Evolutionary conservation across 164 flowering plant genomes (phyloP), one percentile per base, ranked within the genome.

Genomic region (Nymphaea colorata): DNA sequence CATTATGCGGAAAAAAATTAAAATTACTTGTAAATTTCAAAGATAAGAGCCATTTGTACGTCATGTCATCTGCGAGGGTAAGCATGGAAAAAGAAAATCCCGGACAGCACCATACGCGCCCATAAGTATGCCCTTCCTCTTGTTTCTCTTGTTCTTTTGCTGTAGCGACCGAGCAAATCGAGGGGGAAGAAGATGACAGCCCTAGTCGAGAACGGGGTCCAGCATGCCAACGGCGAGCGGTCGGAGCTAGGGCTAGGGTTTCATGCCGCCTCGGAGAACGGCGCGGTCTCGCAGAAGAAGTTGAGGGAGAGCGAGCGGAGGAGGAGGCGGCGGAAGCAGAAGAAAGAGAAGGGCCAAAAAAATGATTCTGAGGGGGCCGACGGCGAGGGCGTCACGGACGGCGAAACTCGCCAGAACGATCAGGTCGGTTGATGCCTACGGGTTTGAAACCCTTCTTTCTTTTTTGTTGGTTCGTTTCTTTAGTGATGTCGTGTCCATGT

Each of bases 281-380:
- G 57, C 57, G 14, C 14, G 0, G 14, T 15, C 14, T 51, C 4
- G 10, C 57, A 51, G 57, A 87, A 82, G 82, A 90, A 88, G 73
- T 77, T 81, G 4, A 73, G 76, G 3, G 89, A 87, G 76, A 81
- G 68, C 69, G 95, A 87, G 41, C 78, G 90, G 5, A 88, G 95
- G 11, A 85, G 95, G 44, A 81, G 90, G 63, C 66, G 95, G 64
- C 80, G 91, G 41, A 87, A 91, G 85, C 93, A 88, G 81, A 91
- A 94, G 92, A 94, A 83, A 78, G 79, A 79, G 43, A 84, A 81
- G 67, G 69, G 73, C 6, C n/a, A 65, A 61, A 53, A 7, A 41
- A 57, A 73, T 42, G 62, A 65, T 8, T n/a, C 68, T 1, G 76
- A 67, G 25, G 71, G 65, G 25, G 64, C 64, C 12, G 68, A 69